Base-by-base conservation (phyloP, 2,329 filamentous ascomycete genomes). In the Pestalotiopsis sp. region DNA sequence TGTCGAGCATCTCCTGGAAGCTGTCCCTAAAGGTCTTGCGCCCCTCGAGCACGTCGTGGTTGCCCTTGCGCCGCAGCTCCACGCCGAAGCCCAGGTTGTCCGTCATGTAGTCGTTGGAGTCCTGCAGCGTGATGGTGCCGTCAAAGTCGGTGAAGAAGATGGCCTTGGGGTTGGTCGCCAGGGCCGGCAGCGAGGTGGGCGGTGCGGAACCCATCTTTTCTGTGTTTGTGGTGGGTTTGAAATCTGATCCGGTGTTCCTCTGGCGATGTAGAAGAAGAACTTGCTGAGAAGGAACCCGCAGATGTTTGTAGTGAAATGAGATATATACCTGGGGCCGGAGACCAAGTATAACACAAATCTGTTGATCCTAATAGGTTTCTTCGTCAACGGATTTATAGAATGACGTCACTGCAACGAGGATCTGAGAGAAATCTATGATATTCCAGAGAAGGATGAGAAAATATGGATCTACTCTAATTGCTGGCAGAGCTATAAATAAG, bases 61-160 rank as follows among this genome's bases (percentile, higher is more conserved):
- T 97, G 71, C 89, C 88, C 77, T 90, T 81, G 67, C 86, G 86
- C 71, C 96, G 93, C 73, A 89, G 87, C 70, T 87, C 89, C 35
- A 80, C 76, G 64, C 96, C 96, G 77, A 91, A 97, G 70, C 96
- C 96, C 69, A 98, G 87, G 81, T 93, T 96, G 83, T 98, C 96
- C 68, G 94, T 98, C 89, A 95, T 84, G 79, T 81, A 88, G 80
- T 89, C 88, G 77, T 90, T 91, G 78, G 84, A 87, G 80, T 91
- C 89, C 75, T 87, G 83, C 66, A 85, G 86, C 62, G 95, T 98
- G 78, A 98, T 95, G 66, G 94, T 98, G 76, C 96, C 96, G 81
- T 99, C 96, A 78, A 98, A 98, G 83, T 99, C 96, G 73, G 94
- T 97, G 85, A 98, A 98, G 88, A 99, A 98, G 84, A 99, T 94